Evolutionary conservation across 2,329 filamentous ascomycete species (phyloP), one percentile per base, ranked within the genome.

Genomic region (Penicillium freii): DNA sequence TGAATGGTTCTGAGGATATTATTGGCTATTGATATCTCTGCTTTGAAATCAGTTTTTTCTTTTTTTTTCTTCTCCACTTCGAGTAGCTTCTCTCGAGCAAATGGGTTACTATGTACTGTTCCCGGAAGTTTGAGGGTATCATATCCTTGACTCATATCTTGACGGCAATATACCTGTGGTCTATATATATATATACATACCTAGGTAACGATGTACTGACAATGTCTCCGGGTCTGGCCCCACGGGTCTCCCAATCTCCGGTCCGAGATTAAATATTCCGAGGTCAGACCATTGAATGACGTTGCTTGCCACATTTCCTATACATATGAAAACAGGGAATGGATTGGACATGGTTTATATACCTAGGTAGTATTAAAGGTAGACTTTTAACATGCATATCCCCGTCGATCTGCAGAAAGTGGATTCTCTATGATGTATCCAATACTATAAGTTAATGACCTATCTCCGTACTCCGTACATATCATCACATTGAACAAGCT

Each of bases 11-110:
- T 29, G 17, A 17, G 3, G 2, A 34, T 51, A 11, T 57, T n/a
- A 64, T 65, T 62, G 62, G 62, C 8, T 42, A 5, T 4, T 1
- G 6, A 8, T 5, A 3, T 25, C 9, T 48, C 17, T 57, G 54
- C 54, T 57, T 57, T 53, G 54, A 57, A 56, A 53, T 56, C 38
- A 44, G 1, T 43, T 55, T 27, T n/a, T 47, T 42, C 6, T n/a
- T 25, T 10, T 15, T 29, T 44, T 25, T 25, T 34, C 17, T 44
- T 31, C 21, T 51, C 40, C 40, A 29, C 47, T 40, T 44, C 39
- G 39, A 52, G 50, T 17, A 46, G 19, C 23, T 52, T 52, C 50
- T 52, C 23, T 3, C 23, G 21, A 21, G 21, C 4, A 23, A 23
- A 5, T 23, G 23, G 23, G 29, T 31, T 33, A 33, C 44, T 17